Evolutionary conservation across 2,329 filamentous ascomycete species (phyloP).

Genomic region (Neonectria faginata): DNA sequence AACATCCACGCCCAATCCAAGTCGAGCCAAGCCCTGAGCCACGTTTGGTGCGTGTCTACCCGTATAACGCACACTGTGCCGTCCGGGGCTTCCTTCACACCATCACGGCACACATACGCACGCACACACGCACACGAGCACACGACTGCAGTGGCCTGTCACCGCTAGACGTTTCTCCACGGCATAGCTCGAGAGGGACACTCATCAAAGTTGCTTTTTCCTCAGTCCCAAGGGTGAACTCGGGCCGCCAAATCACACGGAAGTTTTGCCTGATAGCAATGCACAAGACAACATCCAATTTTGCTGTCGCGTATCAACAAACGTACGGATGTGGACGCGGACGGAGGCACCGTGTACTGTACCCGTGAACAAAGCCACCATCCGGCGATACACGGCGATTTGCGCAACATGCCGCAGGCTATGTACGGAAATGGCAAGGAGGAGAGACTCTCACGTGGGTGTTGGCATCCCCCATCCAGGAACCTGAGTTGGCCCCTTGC

Average conservation of each 20-base stretch:
- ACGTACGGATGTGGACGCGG: not conserved
- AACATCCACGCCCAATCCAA: not conserved
- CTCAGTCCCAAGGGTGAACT: not conserved
- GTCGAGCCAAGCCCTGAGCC: constrained; percentile 14
- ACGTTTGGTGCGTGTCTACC: constrained; percentile 10
- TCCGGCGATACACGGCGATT: constrained; percentile 11
- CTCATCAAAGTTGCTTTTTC: constrained; percentile 1
- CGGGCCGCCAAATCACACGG: not conserved
- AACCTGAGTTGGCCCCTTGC: constrained; percentile 22
- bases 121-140: constrained; percentile 4
- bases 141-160: constrained; percentile 6
- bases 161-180: not conserved
- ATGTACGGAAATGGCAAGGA: constrained; percentile 1
- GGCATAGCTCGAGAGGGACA: not conserved
- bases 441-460: constrained; percentile 10
- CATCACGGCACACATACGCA: constrained; percentile 4
- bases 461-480: constrained; percentile 16
- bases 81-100: not conserved
- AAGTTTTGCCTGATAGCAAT: not conserved
- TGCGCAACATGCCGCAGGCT: constrained; percentile 10
- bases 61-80: not conserved
- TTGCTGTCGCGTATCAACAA: constrained; percentile 5
- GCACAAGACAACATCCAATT: constrained; percentile 5
- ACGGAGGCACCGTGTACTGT: not conserved
- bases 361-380: constrained; percentile 4